Evolutionary conservation across 2,329 filamentous ascomycete genomes (phyloP).

Genomic region (Nannizzia gypsea): DNA sequence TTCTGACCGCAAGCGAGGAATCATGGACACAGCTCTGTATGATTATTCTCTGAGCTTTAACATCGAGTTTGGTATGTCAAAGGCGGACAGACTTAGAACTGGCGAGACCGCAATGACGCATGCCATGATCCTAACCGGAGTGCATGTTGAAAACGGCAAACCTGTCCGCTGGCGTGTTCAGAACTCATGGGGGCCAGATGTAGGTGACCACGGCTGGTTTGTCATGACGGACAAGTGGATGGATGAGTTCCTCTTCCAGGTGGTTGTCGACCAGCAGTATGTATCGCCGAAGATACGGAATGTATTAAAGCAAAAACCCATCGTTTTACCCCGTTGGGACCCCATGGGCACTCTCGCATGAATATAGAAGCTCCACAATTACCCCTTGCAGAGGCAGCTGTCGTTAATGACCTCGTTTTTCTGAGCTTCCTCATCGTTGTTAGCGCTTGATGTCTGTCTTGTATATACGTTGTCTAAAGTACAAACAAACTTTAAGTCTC

Average conservation of each 20-base stretch:
- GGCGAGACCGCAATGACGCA: slow-evolving; percentile 80
- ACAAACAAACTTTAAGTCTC: too few relatives aligned
- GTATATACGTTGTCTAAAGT: too few relatives aligned
- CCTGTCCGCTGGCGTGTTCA: slow-evolving; percentile 72
- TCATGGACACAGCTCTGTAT: slow-evolving; percentile 68
- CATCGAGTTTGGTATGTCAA: slow-evolving; percentile 58
- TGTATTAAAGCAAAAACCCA: slow-evolving; percentile 57
- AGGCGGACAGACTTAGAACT: slow-evolving; percentile 60
- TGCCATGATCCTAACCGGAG: slow-evolving; percentile 81
- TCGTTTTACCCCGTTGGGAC: slow-evolving; percentile 66
- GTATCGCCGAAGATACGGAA: slow-evolving; percentile 55
- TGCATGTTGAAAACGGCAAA: slow-evolving; percentile 60
- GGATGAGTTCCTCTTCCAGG: slow-evolving; percentile 75
- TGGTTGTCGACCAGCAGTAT: slow-evolving; percentile 64
- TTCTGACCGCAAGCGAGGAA: slow-evolving; percentile 53
- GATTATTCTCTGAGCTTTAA: slow-evolving; percentile 81
- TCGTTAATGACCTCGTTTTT: too few relatives aligned
- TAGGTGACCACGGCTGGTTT: slow-evolving; percentile 71
- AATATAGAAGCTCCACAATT: slow-evolving; percentile 10
- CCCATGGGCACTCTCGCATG: slow-evolving; percentile 64
- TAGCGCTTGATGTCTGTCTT: too few relatives aligned
- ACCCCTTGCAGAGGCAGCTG: too few relatives aligned
- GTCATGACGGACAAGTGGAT: slow-evolving; percentile 78
- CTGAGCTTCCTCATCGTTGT: too few relatives aligned
- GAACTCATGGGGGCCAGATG: slow-evolving; percentile 65